Base-by-base conservation (phyloP, 371 early-diverging fungal genomes). In the Mortierella sp. region DNA sequence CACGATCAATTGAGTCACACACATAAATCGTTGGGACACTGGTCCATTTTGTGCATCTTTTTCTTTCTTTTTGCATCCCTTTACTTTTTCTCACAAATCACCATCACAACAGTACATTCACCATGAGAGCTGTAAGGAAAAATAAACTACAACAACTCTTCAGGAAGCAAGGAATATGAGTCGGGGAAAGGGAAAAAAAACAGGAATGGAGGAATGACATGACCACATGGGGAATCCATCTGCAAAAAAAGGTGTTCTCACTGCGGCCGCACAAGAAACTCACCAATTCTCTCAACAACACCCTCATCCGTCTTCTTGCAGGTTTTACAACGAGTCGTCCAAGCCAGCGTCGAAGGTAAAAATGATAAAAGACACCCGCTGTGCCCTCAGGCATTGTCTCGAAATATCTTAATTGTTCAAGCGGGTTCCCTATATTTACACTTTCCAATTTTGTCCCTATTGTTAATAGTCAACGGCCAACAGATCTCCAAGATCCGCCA, bases 401-500 rank as follows among this genome's bases (percentile, higher is more conserved):
- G n/a, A n/a, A n/a, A n/a, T n/a, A n/a, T n/a, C n/a, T n/a, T n/a
- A n/a, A n/a, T n/a, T n/a, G n/a, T n/a, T n/a, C n/a, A n/a, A n/a
- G n/a, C n/a, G n/a, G n/a, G n/a, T n/a, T n/a, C 4, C 4, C 16
- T 4, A 40, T 24, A 34, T 39, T 39, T 34, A 22, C 41, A 11
- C 24, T n/a, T 40, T n/a, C 13, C 8, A 5, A 3, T 7, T n/a
- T 26, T 50, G 0, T n/a, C 31, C 41, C 10, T n/a, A 8, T 11
- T 10, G 2, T 29, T n/a, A n/a, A 79, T 79, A 87, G 96, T 96
- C 37, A 90, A 92, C 67, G 88, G 89, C 24, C 76, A 87, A 26
- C 87, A 93, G 16, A 92, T 96, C 26, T 89, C 94, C 7, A 87
- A 90, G 47, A 96, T 96, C 66, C 89, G 89, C 47, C 87, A 89